Evolutionary conservation across 2,329 filamentous ascomycete species (phyloP), one percentile per base, ranked within the genome.

Genomic region (Epichloe sylvatica): DNA sequence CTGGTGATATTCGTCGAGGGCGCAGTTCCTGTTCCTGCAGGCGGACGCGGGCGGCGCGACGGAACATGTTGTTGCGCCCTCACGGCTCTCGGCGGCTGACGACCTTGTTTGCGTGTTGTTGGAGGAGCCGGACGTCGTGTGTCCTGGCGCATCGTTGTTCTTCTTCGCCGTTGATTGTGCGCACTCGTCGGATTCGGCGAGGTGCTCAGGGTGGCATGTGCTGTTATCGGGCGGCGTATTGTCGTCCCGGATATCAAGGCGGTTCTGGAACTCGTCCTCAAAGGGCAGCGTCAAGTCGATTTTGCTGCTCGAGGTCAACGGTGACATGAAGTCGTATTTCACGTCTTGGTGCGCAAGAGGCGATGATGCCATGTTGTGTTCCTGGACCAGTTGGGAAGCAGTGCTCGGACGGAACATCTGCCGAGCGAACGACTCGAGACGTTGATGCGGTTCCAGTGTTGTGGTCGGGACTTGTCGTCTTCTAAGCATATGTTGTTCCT

Each of bases 1-100:
- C n/a, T 35, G 37, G 17, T 49, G 47, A 11, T 49, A 49, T 3
- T 49, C 47, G n/a, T 49, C 47, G 34, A 49, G 47, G 13, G n/a
- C 12, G 17, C 17, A 3, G 6, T 17, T 8, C 3, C 30, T 25
- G 5, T 33, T 7, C 2, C 30, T 30, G 35, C 7, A 9, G 4
- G n/a, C 15, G 11, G 3, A 21, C 3, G 39, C 40, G 3, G 33
- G 5, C 21, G 19, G n/a, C 5, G 19, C 11, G 9, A 12, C n/a
- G 2, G 35, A 7, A 33, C 4, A 36, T 2, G 35, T 13, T 5
- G 35, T 15, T 6, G 45, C 13, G 15, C 9, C 45, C 15, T n/a
- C 17, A 7, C 40, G 17, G 2, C 13, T 11, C 35, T 25, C 23
- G 35, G 21, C 11, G 11, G 9, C 23, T 15, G 19, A 3, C 3